A percentile compares a stretch with the other conserved stretches of the same genome.
Conservation (phyloP, 768 basidiomycete species). For the Kwoniella sp. region DNA sequence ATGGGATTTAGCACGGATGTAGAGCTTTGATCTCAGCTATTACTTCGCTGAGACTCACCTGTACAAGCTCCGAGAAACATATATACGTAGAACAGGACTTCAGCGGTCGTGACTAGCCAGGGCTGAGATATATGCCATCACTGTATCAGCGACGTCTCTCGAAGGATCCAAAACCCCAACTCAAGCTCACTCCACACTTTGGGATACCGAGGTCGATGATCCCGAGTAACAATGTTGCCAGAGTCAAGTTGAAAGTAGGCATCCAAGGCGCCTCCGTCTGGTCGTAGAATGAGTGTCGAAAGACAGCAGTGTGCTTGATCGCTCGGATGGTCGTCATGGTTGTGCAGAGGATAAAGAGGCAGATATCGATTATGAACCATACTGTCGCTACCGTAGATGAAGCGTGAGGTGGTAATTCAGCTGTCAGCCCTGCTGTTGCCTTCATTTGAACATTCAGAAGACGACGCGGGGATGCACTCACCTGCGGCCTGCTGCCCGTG, state of each 20-base stretch:
- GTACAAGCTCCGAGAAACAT: constrained; percentile 5
- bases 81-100: constrained; percentile 4
- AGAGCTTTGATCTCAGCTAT: background rate
- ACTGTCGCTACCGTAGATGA: background rate
- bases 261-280: constrained; percentile 9
- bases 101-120: background rate
- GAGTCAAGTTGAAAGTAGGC: background rate
- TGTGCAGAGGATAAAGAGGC: background rate
- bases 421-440: no score
- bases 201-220: constrained; percentile 7
- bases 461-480: background rate
- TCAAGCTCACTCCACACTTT: background rate
- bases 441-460: background rate
- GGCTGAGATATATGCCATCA: background rate
- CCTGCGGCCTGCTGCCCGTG: constrained; percentile 1
- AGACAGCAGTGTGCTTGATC: constrained; percentile 1
- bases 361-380: constrained; percentile 4
- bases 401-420: no score
- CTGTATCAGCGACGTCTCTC: background rate
- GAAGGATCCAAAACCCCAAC: no score
- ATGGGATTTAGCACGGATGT: background rate
- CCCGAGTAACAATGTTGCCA: constrained; percentile 1
- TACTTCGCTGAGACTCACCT: background rate
- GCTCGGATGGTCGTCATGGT: constrained; percentile 9
- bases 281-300: constrained; percentile 5